Base-by-base conservation (phyloP, 495 filamentous ascomycete species). In the Hapsidospora chrysogenum region DNA sequence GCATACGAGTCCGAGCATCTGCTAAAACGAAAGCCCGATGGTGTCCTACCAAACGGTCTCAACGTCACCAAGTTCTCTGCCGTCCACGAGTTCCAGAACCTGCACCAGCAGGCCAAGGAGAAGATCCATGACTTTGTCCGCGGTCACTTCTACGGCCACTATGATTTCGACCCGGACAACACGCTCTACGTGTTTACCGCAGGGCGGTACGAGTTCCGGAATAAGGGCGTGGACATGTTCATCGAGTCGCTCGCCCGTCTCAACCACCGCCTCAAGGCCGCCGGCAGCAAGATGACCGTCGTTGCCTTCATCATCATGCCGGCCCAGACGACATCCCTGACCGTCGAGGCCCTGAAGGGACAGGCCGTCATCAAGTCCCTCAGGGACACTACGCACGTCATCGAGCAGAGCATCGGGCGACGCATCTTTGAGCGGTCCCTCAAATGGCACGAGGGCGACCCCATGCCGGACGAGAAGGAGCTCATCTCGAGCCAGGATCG, bases 261-360 rank as follows among this genome's bases (percentile, higher is more conserved):
- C 44, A 96, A 97, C 58, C 86, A 95, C 61, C 72, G 78, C 22
- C 70, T 97, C 37, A 97, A 96, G 65, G 53, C 58, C 36, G 57
- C 72, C 17, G 80, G 81, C 13, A 94, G 85, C 41, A 89, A 86
- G 57, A 92, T 72, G 47, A 97, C 89, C 1, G 80, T 97, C 15
- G 92, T 97, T n/a, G 86, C 89, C 11, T 97, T 97, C 51, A 80
- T 97, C 49, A 95, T 97, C 52, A 92, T 96, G 85, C 92, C 92
- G 3, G 89, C 89, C 2, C 85, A 96, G 55, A 95, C 89, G n/a
- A 76, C 83, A 6, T 95, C 89, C 0, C 61, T 97, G 35, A 92
- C 92, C 0, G 89, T 97, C 10, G 89, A 97, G 58, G 80, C 89
- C 5, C 66, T 97, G 36, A 94, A 93, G 56, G 89, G 89, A 34